A percentile compares a stretch with the other conserved stretches of the same genome.
Conservation (phyloP, 2,329 filamentous ascomycete genomes). For the Chaetomium strumarium region DNA sequence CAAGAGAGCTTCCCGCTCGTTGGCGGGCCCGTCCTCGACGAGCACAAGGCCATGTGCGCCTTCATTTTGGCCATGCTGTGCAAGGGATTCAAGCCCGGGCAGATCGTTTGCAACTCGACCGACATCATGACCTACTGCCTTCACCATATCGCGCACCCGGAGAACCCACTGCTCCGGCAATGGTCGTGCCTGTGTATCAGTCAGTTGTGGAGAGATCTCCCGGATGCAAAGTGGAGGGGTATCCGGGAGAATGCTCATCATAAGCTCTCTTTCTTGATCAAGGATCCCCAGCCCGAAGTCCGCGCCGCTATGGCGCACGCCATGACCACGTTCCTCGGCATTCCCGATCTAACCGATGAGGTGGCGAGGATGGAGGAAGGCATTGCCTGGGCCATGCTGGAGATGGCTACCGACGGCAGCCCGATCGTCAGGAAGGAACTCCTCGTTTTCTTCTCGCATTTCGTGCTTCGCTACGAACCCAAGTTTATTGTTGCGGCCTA, state of each 20-base stretch:
- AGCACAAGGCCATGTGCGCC: slow-evolving; percentile 98
- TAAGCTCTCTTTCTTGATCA: slow-evolving; percentile 71
- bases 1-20: slow-evolving; percentile 75
- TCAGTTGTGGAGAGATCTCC: slow-evolving; percentile 85
- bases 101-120: slow-evolving; percentile 82
- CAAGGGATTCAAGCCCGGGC: slow-evolving; percentile 87
- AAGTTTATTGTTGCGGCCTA: slow-evolving; percentile 90
- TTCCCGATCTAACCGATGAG: slow-evolving; percentile 85
- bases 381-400: slow-evolving; percentile 79
- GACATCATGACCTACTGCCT: slow-evolving; percentile 89
- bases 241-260: slow-evolving; percentile 81
- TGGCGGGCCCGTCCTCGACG: slow-evolving; percentile 60
- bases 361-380: slow-evolving; percentile 87
- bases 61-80: slow-evolving; percentile 98
- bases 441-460: slow-evolving; percentile 87
- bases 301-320: slow-evolving; percentile 89
- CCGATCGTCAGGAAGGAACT: slow-evolving; percentile 91
- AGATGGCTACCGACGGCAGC: slow-evolving; percentile 91
- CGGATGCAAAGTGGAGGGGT: slow-evolving; percentile 94
- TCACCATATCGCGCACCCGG: slow-evolving; percentile 72
- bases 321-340: slow-evolving; percentile 88
- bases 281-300: slow-evolving; percentile 87
- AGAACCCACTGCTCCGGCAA: slow-evolving; percentile 83
- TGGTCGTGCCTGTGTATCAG: slow-evolving; percentile 96
- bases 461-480: slow-evolving; percentile 82